Percentiles rank a stretch among this genome's conserved stretches.
Evolutionary conservation across 495 filamentous ascomycete species (phyloP).

Genomic region (Talaromyces ruber): DNA sequence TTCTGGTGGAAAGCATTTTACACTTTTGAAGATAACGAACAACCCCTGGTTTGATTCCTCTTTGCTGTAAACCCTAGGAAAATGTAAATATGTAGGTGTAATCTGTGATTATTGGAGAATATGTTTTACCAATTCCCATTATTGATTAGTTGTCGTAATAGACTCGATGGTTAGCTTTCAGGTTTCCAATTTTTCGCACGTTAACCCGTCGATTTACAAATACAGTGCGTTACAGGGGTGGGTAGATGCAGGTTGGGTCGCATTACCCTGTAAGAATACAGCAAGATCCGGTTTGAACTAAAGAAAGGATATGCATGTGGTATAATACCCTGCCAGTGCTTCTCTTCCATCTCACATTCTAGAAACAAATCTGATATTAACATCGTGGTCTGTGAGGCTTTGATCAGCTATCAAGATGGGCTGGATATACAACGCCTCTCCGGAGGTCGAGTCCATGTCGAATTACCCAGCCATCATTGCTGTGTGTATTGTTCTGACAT

Average conservation of each 20-base stretch:
- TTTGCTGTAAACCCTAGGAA: not conserved
- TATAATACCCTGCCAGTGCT: not conserved
- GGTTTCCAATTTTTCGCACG: not conserved
- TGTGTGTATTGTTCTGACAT: slow-evolving; percentile 34
- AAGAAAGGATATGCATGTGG: not conserved
- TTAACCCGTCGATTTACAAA: not conserved
- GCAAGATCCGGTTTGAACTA: not conserved
- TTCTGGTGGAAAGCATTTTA: not conserved
- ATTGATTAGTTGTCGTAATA: not conserved
- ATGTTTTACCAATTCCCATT: not conserved
- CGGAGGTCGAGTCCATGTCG: slow-evolving; percentile 30
- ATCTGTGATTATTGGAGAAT: not conserved
- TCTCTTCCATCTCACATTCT: not conserved
- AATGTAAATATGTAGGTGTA: not conserved
- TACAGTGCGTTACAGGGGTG: not conserved
- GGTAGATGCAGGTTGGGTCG: not conserved
- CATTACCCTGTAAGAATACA: not conserved
- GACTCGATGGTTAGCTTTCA: not conserved
- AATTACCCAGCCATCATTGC: slow-evolving; percentile 33
- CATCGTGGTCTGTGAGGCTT: not conserved
- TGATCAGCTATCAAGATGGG: slow-evolving; percentile 15
- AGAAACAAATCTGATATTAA: not conserved
- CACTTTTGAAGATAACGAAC: not conserved
- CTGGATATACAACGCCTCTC: slow-evolving; percentile 36
- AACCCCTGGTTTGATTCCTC: not conserved